A percentile compares a stretch with the other conserved stretches of the same genome.
phyloP scores from a whole-genome alignment of 2,329 filamentous ascomycete species.

The Fusarium liriodendri region DNA sequence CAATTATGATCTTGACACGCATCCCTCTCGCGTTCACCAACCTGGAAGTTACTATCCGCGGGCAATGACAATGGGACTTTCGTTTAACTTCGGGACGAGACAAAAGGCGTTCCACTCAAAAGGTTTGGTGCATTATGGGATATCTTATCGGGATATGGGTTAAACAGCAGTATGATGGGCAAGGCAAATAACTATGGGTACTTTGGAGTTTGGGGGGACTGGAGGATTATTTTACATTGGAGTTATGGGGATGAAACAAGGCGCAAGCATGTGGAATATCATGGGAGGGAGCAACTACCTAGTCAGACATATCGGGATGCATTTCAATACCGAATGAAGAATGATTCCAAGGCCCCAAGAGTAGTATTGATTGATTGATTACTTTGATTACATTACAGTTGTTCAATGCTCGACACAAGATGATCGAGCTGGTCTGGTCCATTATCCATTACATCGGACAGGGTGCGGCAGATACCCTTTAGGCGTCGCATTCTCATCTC shows the following conservation, averaged over 20 bases:
- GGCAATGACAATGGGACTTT: constrained; percentile 15
- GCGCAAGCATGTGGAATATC: constrained; percentile 23
- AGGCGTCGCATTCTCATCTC: constrained; percentile 74
- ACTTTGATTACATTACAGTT: constrained; percentile 56
- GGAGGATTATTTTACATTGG: constrained; percentile 29
- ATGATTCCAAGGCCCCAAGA: constrained; percentile 1
- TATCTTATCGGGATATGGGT: constrained; percentile 7
- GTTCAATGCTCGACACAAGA: constrained; percentile 67
- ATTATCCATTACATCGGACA: constrained; percentile 55
- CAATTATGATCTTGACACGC: constrained; percentile 17
- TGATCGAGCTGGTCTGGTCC: constrained; percentile 61
- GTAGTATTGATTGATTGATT: neutral
- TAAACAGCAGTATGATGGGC: constrained; percentile 11
- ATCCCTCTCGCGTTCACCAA: neutral
- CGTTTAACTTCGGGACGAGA: constrained; percentile 23
- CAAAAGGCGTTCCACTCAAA: constrained; percentile 11
- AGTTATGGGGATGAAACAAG: constrained; percentile 8
- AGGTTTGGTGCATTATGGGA: constrained; percentile 2
- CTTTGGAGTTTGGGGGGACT: constrained; percentile 23
- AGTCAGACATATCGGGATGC: constrained; percentile 14
- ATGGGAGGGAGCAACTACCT: constrained; percentile 12
- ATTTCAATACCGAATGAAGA: neutral
- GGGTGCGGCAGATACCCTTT: constrained; percentile 56
- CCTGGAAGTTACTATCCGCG: neutral
- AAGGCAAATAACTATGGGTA: constrained; percentile 16